Conservation (phyloP, 768 basidiomycete species). For the Hortiboletus flavorubellus region DNA sequence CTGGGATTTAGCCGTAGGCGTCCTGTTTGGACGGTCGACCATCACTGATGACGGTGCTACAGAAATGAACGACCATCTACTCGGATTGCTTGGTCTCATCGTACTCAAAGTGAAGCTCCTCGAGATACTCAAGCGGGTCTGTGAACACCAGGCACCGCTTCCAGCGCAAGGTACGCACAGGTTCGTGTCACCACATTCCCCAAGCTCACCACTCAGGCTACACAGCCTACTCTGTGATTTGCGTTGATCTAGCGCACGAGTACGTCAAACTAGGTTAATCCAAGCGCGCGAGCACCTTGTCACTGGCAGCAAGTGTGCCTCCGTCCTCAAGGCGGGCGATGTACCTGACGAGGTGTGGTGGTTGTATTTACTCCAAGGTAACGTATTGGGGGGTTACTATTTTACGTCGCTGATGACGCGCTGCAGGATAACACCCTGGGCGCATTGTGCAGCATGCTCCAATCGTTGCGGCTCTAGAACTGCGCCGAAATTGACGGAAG, state of each 20-base stretch:
- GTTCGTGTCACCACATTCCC: not conserved
- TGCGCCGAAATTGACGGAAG: conserved; percentile 37
- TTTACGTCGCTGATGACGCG: not conserved
- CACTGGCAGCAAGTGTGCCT: conserved; percentile 47
- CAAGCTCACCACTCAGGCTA: not conserved
- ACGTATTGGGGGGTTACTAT: conserved; percentile 5
- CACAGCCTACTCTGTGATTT: conserved; percentile 59
- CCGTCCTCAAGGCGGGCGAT: conserved; percentile 39
- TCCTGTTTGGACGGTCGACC: not conserved
- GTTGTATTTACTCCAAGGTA: conserved; percentile 58
- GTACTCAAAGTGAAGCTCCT: conserved; percentile 67
- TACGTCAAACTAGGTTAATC: conserved; percentile 75
- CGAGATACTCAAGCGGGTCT: conserved; percentile 58
- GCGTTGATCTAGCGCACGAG: conserved; percentile 73
- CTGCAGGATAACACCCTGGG: conserved; percentile 57
- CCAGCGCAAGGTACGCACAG: conserved; percentile 45
- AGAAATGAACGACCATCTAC: conserved; percentile 59
- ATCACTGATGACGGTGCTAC: not conserved
- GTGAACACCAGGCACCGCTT: conserved; percentile 44
- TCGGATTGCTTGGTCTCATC: conserved; percentile 66
- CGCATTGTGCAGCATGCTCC: conserved; percentile 57
- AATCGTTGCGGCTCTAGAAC: conserved; percentile 79
- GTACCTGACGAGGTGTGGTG: conserved; percentile 52
- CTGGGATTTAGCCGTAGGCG: conserved; percentile 53
- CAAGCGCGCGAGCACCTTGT: conserved; percentile 62